These are phyloP conservation scores for Rhodotorula taiwanensis DNA, from an alignment of 768 basidiomycete species.

Conservation along the genomic window DNA sequence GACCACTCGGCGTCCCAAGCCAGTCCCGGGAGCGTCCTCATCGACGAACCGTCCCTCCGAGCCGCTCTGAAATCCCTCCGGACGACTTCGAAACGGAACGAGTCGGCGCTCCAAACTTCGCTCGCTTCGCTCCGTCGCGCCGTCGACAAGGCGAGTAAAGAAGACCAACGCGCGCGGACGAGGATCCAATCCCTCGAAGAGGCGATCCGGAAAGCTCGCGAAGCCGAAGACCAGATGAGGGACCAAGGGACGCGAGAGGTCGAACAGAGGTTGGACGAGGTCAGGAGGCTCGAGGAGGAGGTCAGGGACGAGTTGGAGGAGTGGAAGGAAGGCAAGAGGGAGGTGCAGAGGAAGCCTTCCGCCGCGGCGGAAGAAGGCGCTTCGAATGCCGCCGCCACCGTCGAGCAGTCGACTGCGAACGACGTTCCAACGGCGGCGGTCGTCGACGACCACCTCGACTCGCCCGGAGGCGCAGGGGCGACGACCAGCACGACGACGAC, in stretches of 20 bases:
- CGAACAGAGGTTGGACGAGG: slow-evolving; percentile 11
- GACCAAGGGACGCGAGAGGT: slow-evolving; percentile 10
- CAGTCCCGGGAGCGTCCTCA: neutral
- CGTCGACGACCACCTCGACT: neutral
- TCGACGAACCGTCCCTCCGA: neutral
- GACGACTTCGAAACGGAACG: neutral
- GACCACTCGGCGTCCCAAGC: too few relatives aligned
- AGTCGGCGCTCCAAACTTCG: slow-evolving; percentile 16
- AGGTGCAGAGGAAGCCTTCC: neutral
- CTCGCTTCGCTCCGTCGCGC: slow-evolving; percentile 16
- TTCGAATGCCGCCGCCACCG: too few relatives aligned
- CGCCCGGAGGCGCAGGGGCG: neutral
- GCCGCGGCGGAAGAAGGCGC: too few relatives aligned
- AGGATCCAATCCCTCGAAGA: slow-evolving; percentile 32
- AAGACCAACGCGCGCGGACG: slow-evolving; percentile 34
- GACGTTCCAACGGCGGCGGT: too few relatives aligned
- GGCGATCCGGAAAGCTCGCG: slow-evolving; percentile 19
- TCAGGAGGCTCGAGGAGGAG: neutral
- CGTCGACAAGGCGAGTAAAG: slow-evolving; percentile 34
- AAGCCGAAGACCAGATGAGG: slow-evolving; percentile 7
- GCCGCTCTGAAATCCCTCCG: neutral
- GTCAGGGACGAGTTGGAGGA: slow-evolving; percentile 11
- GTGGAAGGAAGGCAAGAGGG: slow-evolving; percentile 17
- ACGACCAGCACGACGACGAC: neutral
- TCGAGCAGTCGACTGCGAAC: too few relatives aligned